Evolutionary conservation across 2,329 filamentous ascomycete genomes (phyloP).

Genomic region (Gremmenia infestans): DNA sequence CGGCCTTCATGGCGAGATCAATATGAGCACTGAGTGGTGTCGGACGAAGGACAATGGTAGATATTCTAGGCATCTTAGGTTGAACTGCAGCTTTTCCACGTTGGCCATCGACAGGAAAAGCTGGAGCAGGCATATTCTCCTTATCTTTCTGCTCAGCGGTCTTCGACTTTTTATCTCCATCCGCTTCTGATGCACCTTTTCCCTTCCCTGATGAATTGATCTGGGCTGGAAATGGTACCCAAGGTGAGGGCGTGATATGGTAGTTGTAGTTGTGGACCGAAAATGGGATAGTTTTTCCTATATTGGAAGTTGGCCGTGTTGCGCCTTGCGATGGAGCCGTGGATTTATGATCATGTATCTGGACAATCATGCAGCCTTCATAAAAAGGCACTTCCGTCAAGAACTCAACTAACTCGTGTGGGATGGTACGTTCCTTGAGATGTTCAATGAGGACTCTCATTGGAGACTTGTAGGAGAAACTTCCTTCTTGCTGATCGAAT

Average conservation of each 20-base stretch:
- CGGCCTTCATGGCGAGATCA: conserved; percentile 72
- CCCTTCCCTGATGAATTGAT: conserved; percentile 27
- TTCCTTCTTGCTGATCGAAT: conserved; percentile 91
- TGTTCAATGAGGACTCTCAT: conserved; percentile 80
- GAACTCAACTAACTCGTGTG: conserved; percentile 82
- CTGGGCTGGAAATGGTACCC: conserved; percentile 67
- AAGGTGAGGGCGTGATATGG: conserved; percentile 85
- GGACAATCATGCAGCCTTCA: conserved; percentile 90
- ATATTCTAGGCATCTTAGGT: conserved; percentile 58
- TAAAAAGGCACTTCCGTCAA: conserved; percentile 79
- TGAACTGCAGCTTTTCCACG: conserved; percentile 36
- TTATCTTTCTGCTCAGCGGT: conserved; percentile 45
- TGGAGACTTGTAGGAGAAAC: conserved; percentile 85
- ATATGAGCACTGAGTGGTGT: conserved; percentile 70
- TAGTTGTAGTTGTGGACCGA: conserved; percentile 92
- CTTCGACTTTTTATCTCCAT: conserved; percentile 27
- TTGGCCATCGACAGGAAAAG: conserved; percentile 41
- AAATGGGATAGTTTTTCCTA: conserved; percentile 62
- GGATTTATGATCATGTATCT: conserved; percentile 83
- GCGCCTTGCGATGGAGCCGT: conserved; percentile 55
- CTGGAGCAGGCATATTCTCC: conserved; percentile 52
- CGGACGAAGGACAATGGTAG: conserved; percentile 78
- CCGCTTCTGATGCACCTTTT: conserved; percentile 27
- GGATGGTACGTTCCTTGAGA: conserved; percentile 69
- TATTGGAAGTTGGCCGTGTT: conserved; percentile 47